phyloP scores from a whole-genome alignment of 2,329 filamentous ascomycete species.

The Fusarium sp. region DNA sequence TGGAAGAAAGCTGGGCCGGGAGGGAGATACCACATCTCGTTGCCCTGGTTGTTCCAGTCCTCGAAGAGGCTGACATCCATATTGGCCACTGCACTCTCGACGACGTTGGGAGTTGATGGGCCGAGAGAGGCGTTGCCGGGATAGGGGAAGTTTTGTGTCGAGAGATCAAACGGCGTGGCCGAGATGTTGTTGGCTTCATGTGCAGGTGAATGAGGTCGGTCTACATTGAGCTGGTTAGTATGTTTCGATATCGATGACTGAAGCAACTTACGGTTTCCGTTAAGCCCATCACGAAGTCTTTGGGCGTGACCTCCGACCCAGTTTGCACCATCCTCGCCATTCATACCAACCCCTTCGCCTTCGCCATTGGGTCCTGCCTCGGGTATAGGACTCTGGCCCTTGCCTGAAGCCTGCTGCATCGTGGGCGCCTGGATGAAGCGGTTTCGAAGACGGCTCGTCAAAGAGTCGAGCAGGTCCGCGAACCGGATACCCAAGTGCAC shows the following conservation, averaged over 20 bases:
- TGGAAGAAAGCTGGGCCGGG: conserved; percentile 70
- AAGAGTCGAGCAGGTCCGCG: conserved; percentile 79
- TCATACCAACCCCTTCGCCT: conserved; percentile 40
- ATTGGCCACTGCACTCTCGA: conserved; percentile 43
- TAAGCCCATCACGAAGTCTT: conserved; percentile 53
- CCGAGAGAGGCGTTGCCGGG: conserved; percentile 59
- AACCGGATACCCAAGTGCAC: conserved; percentile 86
- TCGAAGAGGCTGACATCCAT: conserved; percentile 57
- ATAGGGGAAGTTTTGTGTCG: conserved; percentile 63
- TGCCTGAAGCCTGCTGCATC: conserved; percentile 52
- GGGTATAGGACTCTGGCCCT: conserved; percentile 53
- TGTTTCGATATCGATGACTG: neutral
- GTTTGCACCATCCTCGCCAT: conserved; percentile 38
- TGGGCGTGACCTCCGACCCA: conserved; percentile 52
- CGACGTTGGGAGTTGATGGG: conserved; percentile 57
- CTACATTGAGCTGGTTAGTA: conserved; percentile 43
- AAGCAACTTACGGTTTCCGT: conserved; percentile 48
- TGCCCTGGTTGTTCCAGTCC: conserved; percentile 63
- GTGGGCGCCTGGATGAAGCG: conserved; percentile 73
- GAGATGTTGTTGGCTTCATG: conserved; percentile 62
- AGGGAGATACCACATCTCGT: conserved; percentile 73
- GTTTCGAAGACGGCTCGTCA: conserved; percentile 76
- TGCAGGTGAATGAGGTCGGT: conserved; percentile 46
- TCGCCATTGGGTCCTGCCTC: conserved; percentile 41
- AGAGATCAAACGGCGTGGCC: conserved; percentile 68